A percentile compares a stretch with the other conserved stretches of the same genome.
Evolutionary conservation across 306 rosid species (phyloP).

Genomic region (Dalbergia cultrata): DNA sequence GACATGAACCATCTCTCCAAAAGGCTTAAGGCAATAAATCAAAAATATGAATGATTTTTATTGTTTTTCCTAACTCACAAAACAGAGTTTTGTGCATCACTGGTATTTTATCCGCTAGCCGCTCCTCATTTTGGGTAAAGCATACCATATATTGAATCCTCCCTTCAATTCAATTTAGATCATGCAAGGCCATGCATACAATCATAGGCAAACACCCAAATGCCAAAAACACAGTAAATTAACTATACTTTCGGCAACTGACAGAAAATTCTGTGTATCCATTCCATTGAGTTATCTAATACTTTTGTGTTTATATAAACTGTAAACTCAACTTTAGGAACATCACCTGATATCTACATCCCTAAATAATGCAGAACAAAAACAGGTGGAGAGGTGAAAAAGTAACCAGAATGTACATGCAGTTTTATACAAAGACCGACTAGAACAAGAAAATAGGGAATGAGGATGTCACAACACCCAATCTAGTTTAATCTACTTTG

Average conservation of each 20-base stretch:
- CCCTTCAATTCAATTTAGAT: conserved; percentile 33
- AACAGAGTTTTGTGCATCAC: conserved; percentile 37
- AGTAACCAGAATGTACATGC: conserved; percentile 56
- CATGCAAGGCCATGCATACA: conserved; percentile 39
- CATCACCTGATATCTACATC: conserved; percentile 55
- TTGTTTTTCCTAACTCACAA: not conserved
- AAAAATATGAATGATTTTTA: not conserved
- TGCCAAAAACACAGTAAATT: conserved; percentile 26
- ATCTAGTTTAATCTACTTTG: conserved; percentile 54
- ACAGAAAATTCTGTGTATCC: conserved; percentile 45
- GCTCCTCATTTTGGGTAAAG: conserved; percentile 23
- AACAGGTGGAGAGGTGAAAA: conserved; percentile 37
- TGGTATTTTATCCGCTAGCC: not conserved
- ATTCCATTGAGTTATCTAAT: conserved; percentile 52
- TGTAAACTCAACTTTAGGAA: conserved; percentile 54
- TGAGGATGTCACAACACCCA: conserved; percentile 40
- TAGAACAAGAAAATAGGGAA: conserved; percentile 45
- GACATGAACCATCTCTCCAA: not conserved
- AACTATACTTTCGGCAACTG: conserved; percentile 12
- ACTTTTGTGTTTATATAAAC: conserved; percentile 45
- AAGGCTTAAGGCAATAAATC: not conserved
- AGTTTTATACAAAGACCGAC: conserved; percentile 53
- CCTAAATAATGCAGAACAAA: conserved; percentile 50
- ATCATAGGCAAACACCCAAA: conserved; percentile 42
- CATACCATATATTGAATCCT: conserved; percentile 4